phyloP scores from a whole-genome alignment of 345 rosid species.

The Citrus maxima region DNA sequence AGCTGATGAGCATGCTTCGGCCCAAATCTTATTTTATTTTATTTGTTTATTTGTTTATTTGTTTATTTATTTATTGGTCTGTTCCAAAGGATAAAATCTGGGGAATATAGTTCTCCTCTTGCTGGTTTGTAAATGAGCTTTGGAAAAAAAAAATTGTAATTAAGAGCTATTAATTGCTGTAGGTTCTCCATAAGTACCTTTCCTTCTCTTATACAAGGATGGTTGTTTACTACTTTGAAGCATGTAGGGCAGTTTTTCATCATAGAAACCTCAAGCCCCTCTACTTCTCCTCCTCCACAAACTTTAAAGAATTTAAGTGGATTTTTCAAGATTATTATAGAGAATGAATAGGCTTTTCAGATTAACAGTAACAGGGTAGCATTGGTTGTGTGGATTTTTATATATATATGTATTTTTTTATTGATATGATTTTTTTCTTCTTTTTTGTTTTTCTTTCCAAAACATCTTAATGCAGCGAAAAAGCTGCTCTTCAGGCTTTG shows the following conservation, averaged over 20 bases:
- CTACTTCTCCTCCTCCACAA: not conserved
- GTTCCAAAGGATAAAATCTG: not conserved
- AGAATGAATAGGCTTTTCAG: not conserved
- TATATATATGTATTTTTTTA: not conserved
- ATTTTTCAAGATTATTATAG: not conserved
- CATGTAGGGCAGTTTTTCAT: not conserved
- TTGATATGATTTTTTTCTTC: not conserved
- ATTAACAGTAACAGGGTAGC: not conserved
- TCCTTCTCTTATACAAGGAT: not conserved
- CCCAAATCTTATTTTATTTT: not conserved
- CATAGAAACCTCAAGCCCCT: no score
- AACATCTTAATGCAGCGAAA: constrained; percentile 59
- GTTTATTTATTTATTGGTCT: not conserved
- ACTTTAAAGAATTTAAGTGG: not conserved
- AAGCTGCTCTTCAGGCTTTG: constrained; percentile 76
- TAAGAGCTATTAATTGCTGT: no score
- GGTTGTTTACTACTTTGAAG: not conserved
- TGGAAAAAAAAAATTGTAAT: not conserved
- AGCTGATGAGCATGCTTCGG: not conserved
- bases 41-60: not conserved
- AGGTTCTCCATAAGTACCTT: not conserved
- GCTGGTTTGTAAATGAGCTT: not conserved
- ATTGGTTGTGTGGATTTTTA: not conserved
- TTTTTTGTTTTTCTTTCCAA: not conserved
- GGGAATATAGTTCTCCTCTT: not conserved